Percentiles rank a stretch among this genome's conserved stretches.
Evolutionary conservation across 139 green algal species (phyloP).

Genomic region (Chlorella sorokiniana): DNA sequence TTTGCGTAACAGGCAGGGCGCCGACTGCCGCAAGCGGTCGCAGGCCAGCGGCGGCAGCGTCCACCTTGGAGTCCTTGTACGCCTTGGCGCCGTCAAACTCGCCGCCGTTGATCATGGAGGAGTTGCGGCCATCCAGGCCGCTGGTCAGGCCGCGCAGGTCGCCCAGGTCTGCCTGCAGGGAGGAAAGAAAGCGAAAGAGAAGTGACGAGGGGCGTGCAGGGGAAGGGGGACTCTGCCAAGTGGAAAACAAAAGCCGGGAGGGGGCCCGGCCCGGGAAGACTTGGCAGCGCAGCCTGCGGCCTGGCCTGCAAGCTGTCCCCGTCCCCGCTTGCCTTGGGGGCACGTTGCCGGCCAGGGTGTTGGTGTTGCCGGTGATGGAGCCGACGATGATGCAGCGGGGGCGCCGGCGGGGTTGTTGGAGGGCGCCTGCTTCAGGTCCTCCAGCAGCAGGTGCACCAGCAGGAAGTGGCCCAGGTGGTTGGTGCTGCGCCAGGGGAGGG

Average conservation of each 20-base stretch:
- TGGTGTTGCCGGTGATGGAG: constrained; percentile 96
- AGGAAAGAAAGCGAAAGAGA: neutral
- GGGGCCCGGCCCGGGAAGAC: neutral
- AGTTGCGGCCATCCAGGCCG: constrained; percentile 42
- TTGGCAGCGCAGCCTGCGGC: neutral
- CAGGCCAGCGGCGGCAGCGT: neutral
- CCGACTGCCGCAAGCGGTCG: no score
- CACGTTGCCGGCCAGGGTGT: constrained; percentile 93
- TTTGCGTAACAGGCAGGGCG: no score
- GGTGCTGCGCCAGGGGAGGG: constrained; percentile 37
- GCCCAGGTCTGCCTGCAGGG: constrained; percentile 79
- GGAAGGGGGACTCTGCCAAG: neutral
- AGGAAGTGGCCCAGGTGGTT: constrained; percentile 97
- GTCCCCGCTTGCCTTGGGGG: no score
- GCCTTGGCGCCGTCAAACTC: constrained; percentile 95
- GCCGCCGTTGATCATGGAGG: constrained; percentile 86
- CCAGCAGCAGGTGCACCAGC: constrained; percentile 83
- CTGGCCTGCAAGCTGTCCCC: no score
- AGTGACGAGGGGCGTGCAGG: neutral
- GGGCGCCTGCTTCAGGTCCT: constrained; percentile 77
- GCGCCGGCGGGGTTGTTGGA: constrained; percentile 50
- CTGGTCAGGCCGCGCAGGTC: constrained; percentile 78
- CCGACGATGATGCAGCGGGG: constrained; percentile 88
- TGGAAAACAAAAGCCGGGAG: neutral
- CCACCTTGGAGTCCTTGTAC: constrained; percentile 97